phyloP scores from a whole-genome alignment of 2,329 filamentous ascomycete species.

The Incumbomyces lentus region DNA sequence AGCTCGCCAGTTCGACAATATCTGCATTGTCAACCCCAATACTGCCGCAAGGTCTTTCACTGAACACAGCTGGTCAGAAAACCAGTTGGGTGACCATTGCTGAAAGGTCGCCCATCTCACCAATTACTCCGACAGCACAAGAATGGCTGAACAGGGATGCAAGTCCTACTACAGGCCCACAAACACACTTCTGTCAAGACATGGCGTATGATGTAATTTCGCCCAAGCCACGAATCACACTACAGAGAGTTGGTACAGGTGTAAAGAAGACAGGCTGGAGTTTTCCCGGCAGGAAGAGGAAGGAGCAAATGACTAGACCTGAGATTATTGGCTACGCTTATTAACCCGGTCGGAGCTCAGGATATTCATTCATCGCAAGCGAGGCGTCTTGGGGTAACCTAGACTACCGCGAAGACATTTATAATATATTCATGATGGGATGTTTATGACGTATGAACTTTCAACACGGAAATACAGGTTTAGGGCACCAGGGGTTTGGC shows the following conservation, averaged over 20 bases:
- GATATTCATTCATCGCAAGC: background rate
- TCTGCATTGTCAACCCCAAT: background rate
- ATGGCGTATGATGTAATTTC: background rate
- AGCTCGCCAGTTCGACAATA: background rate
- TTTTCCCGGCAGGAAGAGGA: constrained; percentile 4
- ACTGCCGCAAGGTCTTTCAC: background rate
- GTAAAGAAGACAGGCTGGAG: background rate
- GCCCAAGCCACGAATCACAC: constrained; percentile 3
- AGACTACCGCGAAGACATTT: too few species aligned
- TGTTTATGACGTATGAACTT: constrained; percentile 1
- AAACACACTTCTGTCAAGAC: background rate
- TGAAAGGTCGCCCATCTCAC: background rate
- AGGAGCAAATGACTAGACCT: background rate
- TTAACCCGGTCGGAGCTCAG: background rate
- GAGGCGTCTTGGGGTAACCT: too few species aligned
- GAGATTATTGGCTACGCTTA: constrained; percentile 7
- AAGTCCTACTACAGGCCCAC: background rate
- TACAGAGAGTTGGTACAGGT: constrained; percentile 4
- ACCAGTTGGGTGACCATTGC: background rate
- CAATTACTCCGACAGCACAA: background rate
- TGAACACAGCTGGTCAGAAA: background rate
- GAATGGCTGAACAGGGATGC: background rate
- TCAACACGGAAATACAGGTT: background rate
- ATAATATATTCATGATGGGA: background rate
- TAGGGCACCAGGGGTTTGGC: background rate